phyloP scores from a whole-genome alignment of 176 grass and related monocot genomes.

The Microstegium vimineum region DNA sequence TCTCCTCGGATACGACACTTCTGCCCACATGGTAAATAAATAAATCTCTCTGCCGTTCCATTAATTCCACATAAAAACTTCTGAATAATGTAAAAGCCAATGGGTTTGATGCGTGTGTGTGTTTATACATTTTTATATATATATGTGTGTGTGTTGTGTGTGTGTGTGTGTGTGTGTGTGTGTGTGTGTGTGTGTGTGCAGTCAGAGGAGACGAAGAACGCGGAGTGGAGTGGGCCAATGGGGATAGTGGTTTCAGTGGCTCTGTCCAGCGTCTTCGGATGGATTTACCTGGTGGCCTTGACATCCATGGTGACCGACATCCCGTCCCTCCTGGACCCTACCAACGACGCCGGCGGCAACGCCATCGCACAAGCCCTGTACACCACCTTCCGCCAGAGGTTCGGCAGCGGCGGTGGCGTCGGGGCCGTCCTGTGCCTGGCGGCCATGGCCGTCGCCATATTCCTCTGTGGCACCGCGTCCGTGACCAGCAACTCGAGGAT shows the following conservation, averaged over 20 bases:
- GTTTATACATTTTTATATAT: too few relatives aligned
- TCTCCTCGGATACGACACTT: constrained; percentile 31
- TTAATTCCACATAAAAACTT: too few relatives aligned
- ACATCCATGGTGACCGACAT: constrained; percentile 50
- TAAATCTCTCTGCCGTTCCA: background rate
- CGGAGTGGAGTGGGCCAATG: constrained; percentile 55
- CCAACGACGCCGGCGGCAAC: constrained; percentile 73
- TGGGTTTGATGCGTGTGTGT: background rate
- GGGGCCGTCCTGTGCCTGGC: constrained; percentile 51
- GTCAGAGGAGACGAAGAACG: constrained; percentile 79
- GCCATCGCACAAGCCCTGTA: constrained; percentile 68
- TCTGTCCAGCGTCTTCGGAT: constrained; percentile 47
- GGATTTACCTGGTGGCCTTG: constrained; percentile 53
- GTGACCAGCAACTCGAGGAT: constrained; percentile 74
- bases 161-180: too few relatives aligned
- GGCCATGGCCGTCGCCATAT: constrained; percentile 40
- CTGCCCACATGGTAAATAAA: constrained; percentile 76
- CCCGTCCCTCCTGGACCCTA: constrained; percentile 31
- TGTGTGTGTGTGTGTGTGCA: too few relatives aligned
- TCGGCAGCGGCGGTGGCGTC: constrained; percentile 51
- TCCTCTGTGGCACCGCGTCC: constrained; percentile 42
- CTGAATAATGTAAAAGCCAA: too few relatives aligned
- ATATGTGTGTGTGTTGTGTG: too few relatives aligned
- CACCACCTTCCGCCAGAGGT: constrained; percentile 38
- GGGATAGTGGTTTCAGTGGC: constrained; percentile 57